Evolutionary conservation across 805 yeast species (phyloP).

Genomic region (Spathaspora boniae): DNA sequence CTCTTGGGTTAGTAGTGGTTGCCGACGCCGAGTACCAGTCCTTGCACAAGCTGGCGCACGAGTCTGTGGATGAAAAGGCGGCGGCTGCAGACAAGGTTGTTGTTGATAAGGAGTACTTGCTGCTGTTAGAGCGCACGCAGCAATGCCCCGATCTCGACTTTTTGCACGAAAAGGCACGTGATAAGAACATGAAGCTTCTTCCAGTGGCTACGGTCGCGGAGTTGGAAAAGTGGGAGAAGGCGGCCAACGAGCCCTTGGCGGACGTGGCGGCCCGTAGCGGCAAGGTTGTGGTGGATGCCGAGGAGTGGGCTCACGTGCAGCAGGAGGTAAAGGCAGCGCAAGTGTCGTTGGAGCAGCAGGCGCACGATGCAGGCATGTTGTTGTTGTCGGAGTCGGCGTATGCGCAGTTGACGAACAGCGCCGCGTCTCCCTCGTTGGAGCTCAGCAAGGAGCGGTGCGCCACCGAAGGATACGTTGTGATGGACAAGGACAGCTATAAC

Average conservation of each 20-base stretch:
- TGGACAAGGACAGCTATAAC: slow-evolving; percentile 12
- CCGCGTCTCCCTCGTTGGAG: no score
- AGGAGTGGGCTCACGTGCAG: not conserved
- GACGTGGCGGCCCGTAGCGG: slow-evolving; percentile 1
- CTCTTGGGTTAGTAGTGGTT: slow-evolving; percentile 13
- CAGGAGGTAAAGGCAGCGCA: no score
- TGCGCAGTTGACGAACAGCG: no score
- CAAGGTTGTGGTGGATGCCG: not conserved
- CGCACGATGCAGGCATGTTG: no score
- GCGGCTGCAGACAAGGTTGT: slow-evolving; percentile 3
- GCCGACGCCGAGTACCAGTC: slow-evolving; percentile 12
- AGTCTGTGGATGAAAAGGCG: slow-evolving; percentile 17
- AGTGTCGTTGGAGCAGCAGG: no score
- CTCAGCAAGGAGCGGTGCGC: no score
- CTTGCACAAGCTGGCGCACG: slow-evolving; percentile 10
- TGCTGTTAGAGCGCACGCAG: slow-evolving; percentile 1
- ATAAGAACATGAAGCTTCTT: slow-evolving; percentile 4
- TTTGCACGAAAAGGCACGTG: slow-evolving; percentile 6
- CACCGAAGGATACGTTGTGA: no score
- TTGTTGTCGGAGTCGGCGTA: no score
- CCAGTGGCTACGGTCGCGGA: slow-evolving; percentile 6
- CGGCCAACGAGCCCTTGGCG: slow-evolving; percentile 6
- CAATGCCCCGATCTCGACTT: slow-evolving; percentile 8
- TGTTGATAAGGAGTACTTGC: not conserved
- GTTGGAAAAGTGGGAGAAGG: slow-evolving; percentile 3